A percentile compares a stretch with the other conserved stretches of the same genome.
These are phyloP conservation scores for Prunella vulgaris DNA, from an alignment of 257 asterid genomes.

Conservation along the genomic window DNA sequence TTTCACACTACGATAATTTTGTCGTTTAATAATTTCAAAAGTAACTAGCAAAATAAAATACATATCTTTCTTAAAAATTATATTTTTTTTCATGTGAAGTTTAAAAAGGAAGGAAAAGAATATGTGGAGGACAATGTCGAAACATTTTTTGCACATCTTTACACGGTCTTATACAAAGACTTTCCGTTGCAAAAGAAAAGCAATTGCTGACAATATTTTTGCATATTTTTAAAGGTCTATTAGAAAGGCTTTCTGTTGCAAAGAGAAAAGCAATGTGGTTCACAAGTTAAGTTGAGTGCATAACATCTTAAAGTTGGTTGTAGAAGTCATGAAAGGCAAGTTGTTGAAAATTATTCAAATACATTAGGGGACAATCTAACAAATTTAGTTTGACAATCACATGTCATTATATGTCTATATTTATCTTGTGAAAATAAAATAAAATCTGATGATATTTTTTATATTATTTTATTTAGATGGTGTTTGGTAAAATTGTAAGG, in stretches of 20 bases:
- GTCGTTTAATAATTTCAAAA: no score
- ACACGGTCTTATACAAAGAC: no score
- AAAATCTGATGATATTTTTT: neutral
- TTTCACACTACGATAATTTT: no score
- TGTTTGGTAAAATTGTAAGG: no score
- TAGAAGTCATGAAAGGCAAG: neutral
- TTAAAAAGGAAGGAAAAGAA: no score
- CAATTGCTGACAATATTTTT: no score
- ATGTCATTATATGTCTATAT: neutral
- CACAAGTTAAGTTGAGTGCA: neutral
- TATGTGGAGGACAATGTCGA: no score
- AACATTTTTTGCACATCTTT: neutral
- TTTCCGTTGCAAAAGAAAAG: neutral
- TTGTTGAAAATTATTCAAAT: neutral
- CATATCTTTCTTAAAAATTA: no score
- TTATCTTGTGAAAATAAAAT: neutral
- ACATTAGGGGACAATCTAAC: neutral
- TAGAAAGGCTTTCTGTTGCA: neutral
- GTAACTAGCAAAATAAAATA: no score
- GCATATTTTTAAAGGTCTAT: neutral
- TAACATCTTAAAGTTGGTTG: neutral
- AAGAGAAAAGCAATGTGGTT: neutral
- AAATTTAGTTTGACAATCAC: neutral
- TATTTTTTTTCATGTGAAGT: no score
- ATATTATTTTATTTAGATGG: no score